Percentiles rank a stretch among this genome's conserved stretches.
phyloP scores from a whole-genome alignment of 2,329 filamentous ascomycete genomes.

The Penicillium sp. region DNA sequence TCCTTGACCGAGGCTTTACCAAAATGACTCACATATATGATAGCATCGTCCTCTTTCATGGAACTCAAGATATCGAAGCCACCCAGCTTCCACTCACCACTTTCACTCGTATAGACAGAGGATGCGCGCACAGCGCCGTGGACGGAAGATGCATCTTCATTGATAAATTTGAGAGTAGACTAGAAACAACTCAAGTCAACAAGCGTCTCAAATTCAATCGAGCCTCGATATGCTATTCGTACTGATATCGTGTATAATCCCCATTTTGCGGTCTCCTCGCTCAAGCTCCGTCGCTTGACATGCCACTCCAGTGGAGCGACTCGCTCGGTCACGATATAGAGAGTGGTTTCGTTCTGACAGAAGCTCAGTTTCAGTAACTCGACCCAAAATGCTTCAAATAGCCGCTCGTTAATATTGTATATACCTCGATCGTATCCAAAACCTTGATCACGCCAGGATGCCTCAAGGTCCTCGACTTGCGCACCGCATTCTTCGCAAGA shows the following conservation, averaged over 20 bases:
- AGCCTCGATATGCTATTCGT: slow-evolving; percentile 26
- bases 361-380: slow-evolving; percentile 15
- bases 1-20: background rate
- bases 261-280: slow-evolving; percentile 95
- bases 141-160: slow-evolving; percentile 86
- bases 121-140: slow-evolving; percentile 84
- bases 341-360: slow-evolving; percentile 80
- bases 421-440: slow-evolving; percentile 88
- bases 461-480: slow-evolving; percentile 87
- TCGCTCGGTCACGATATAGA: slow-evolving; percentile 94
- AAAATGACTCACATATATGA: slow-evolving; percentile 70
- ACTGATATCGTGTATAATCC: slow-evolving; percentile 84
- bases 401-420: slow-evolving; percentile 5
- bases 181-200: slow-evolving; percentile 37
- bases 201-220: background rate
- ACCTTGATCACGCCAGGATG: slow-evolving; percentile 96
- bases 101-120: slow-evolving; percentile 90
- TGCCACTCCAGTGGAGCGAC: slow-evolving; percentile 87
- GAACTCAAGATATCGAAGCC: slow-evolving; percentile 93
- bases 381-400: background rate
- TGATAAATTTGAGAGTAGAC: slow-evolving; percentile 94
- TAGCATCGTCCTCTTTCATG: slow-evolving; percentile 91
- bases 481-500: slow-evolving; percentile 88
- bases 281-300: slow-evolving; percentile 82
- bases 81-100: slow-evolving; percentile 95